Percentiles rank a stretch among this genome's conserved stretches.
Evolutionary conservation across 2,329 filamentous ascomycete genomes (phyloP).

Genomic region (Aureobasidium melanogenum): DNA sequence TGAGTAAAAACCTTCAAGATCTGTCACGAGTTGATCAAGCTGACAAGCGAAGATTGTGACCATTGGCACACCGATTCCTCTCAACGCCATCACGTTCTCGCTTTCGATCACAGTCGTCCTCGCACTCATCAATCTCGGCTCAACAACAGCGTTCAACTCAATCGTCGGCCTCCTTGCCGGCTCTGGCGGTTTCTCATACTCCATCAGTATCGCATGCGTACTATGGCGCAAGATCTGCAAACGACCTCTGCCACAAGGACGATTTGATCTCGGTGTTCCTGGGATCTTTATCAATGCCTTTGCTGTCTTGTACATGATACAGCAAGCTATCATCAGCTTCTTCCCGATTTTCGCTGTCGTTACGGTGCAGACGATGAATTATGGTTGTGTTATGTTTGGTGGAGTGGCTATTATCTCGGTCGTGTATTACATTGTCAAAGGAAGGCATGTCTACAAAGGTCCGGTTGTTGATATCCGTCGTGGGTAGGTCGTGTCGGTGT

Average conservation of each 20-base stretch:
- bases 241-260: conserved; percentile 13
- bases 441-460: conserved; percentile 16
- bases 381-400: conserved; percentile 15
- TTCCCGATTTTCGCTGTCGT: conserved; percentile 18
- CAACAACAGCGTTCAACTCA: conserved; percentile 34
- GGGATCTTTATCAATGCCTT: conserved; percentile 21
- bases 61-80: conserved; percentile 16
- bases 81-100: conserved; percentile 21
- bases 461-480: conserved; percentile 14
- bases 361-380: conserved; percentile 17
- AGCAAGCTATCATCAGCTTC: conserved; percentile 13
- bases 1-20: conserved; percentile 11
- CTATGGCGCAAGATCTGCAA: background rate
- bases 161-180: conserved; percentile 32
- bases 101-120: conserved; percentile 21
- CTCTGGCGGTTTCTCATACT: conserved; percentile 33
- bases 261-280: conserved; percentile 19
- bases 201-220: conserved; percentile 29
- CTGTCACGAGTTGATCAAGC: conserved; percentile 16
- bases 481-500: background rate
- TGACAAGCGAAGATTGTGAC: background rate
- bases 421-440: conserved; percentile 12
- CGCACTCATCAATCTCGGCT: conserved; percentile 27
- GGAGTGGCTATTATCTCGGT: conserved; percentile 16
- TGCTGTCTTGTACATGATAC: conserved; percentile 20